A percentile compares a stretch with the other conserved stretches of the same genome.
phyloP scores from a whole-genome alignment of 257 asterid genomes.

The Osmanthus fragrans region DNA sequence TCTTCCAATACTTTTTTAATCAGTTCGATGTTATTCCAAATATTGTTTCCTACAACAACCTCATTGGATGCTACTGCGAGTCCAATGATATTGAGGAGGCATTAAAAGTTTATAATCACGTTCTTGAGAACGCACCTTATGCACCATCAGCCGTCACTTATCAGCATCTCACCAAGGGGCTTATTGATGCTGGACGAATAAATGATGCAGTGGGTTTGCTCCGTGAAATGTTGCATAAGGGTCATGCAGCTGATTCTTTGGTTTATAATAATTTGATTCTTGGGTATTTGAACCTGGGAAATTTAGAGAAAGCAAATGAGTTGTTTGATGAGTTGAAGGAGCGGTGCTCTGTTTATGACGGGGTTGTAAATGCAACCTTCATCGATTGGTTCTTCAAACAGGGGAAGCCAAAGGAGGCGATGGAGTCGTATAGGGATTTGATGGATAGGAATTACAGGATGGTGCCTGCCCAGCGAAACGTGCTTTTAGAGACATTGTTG shows the following conservation, averaged over 20 bases:
- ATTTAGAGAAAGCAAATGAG: slow-evolving; percentile 75
- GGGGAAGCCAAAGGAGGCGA: slow-evolving; percentile 76
- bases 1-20: slow-evolving; percentile 77
- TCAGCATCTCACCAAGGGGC: slow-evolving; percentile 82
- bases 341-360: slow-evolving; percentile 79
- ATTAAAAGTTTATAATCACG: slow-evolving; percentile 46
- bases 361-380: slow-evolving; percentile 79
- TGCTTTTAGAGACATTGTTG: slow-evolving; percentile 66
- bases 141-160: slow-evolving; percentile 74
- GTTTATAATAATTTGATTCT: slow-evolving; percentile 79
- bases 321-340: slow-evolving; percentile 83
- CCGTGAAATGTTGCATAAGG: slow-evolving; percentile 81
- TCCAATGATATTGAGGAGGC: slow-evolving; percentile 71
- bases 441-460: slow-evolving; percentile 56
- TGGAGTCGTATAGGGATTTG: slow-evolving; percentile 76
- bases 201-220: slow-evolving; percentile 63
- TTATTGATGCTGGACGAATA: slow-evolving; percentile 55
- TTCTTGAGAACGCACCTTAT: slow-evolving; percentile 66
- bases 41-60: slow-evolving; percentile 62
- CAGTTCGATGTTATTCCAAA: slow-evolving; percentile 70
- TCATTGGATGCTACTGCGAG: slow-evolving; percentile 73
- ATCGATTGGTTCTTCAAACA: slow-evolving; percentile 89
- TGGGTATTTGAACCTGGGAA: slow-evolving; percentile 66
- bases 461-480: slow-evolving; percentile 82
- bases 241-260: slow-evolving; percentile 87